Conservation (phyloP, 805 yeast genomes). For the Groenewaldozyma tartarivorans region DNA sequence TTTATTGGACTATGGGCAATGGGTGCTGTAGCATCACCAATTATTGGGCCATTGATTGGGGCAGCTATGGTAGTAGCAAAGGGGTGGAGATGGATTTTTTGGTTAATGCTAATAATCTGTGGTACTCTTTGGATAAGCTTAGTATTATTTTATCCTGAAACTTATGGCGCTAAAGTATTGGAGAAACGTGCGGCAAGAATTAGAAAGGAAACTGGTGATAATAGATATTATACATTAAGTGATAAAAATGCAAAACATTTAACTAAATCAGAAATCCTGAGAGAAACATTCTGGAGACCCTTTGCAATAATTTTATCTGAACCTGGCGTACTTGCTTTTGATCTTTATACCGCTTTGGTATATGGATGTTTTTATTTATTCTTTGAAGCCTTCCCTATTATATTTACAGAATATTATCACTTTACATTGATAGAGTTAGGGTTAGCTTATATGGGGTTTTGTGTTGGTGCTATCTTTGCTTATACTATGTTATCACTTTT, state of each 20-base stretch:
- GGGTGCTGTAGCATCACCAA: constrained; percentile 47
- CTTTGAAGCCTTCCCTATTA: constrained; percentile 56
- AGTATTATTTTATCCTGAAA: constrained; percentile 4
- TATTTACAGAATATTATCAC: constrained; percentile 35
- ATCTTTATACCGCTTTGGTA: constrained; percentile 41
- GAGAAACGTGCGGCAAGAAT: constrained; percentile 15
- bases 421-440: constrained; percentile 43
- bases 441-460: constrained; percentile 36
- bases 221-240: constrained; percentile 7
- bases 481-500: constrained; percentile 12
- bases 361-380: constrained; percentile 47
- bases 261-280: neutral
- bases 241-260: constrained; percentile 1
- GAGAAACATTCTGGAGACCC: constrained; percentile 28
- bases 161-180: constrained; percentile 3
- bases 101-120: constrained; percentile 36
- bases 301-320: constrained; percentile 39
- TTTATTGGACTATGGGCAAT: constrained; percentile 44
- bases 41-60: constrained; percentile 49
- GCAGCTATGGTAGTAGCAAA: constrained; percentile 38
- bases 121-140: constrained; percentile 30
- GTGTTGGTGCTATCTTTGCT: constrained; percentile 38
- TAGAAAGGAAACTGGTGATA: constrained; percentile 41
- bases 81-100: constrained; percentile 46
- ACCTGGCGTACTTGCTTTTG: constrained; percentile 47